phyloP scores from a whole-genome alignment of 306 rosid species.

The Vigna hirtella region DNA sequence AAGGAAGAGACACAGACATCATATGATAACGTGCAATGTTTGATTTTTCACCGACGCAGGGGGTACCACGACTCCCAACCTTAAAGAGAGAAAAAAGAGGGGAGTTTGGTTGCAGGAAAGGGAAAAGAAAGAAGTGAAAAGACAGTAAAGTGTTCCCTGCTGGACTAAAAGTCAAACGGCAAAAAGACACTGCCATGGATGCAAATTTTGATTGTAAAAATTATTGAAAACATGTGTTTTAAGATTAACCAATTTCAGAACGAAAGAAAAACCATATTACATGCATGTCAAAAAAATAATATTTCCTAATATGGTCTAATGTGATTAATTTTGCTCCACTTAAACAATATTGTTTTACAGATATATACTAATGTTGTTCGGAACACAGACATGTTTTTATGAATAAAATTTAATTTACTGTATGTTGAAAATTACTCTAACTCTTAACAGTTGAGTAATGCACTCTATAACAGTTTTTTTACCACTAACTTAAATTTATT shows the following conservation, averaged over 20 bases:
- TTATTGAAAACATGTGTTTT: neutral
- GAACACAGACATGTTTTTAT: too few species aligned
- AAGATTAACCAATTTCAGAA: neutral
- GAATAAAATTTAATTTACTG: too few species aligned
- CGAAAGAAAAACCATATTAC: neutral
- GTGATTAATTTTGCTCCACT: neutral
- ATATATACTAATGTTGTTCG: too few species aligned
- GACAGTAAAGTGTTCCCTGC: slow-evolving; percentile 45
- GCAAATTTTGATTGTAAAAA: neutral
- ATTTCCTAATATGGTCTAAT: neutral
- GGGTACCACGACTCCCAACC: slow-evolving; percentile 30
- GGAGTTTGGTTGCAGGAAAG: slow-evolving; percentile 48
- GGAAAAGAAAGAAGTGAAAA: slow-evolving; percentile 44
- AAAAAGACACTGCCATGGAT: slow-evolving; percentile 1
- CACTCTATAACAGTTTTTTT: neutral
- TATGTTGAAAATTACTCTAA: too few species aligned
- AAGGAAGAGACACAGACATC: neutral
- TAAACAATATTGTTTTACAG: neutral
- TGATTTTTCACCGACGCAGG: slow-evolving; percentile 48
- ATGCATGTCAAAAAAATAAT: neutral
- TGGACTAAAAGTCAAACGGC: slow-evolving; percentile 2
- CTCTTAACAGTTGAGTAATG: too few species aligned
- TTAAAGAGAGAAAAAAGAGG: slow-evolving; percentile 29
- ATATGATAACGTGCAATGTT: slow-evolving; percentile 30
- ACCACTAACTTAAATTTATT: neutral